Evolutionary conservation across 2,329 filamentous ascomycete species (phyloP).

Genomic region (Fusarium ambrosium): DNA sequence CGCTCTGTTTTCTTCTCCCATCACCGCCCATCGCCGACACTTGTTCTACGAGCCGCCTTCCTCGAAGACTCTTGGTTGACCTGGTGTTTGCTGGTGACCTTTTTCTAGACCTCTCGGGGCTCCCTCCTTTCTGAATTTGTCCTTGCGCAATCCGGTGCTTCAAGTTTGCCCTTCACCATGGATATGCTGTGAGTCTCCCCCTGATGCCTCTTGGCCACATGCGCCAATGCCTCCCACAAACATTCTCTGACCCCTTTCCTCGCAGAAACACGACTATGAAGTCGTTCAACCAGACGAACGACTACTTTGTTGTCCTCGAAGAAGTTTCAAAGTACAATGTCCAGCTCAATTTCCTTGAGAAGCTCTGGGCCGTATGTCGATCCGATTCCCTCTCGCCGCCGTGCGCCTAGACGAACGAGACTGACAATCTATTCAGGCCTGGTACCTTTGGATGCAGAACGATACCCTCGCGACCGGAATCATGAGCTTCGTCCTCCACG

Average conservation of each 20-base stretch:
- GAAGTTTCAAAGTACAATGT: constrained; percentile 82
- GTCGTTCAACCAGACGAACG: constrained; percentile 62
- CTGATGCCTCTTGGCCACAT: constrained; percentile 24
- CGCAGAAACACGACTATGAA: constrained; percentile 66
- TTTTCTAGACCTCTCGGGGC: constrained; percentile 16
- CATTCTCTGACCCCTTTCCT: constrained; percentile 31
- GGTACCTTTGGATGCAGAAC: constrained; percentile 99
- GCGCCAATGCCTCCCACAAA: constrained; percentile 18
- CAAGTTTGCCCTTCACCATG: constrained; percentile 35
- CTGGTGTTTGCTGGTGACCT: constrained; percentile 39
- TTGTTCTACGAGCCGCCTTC: constrained; percentile 35
- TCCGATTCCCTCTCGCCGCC: constrained; percentile 3
- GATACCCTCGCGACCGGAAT: constrained; percentile 96
- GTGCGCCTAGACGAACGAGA: constrained; percentile 19
- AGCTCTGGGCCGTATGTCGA: constrained; percentile 83
- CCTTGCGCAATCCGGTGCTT: constrained; percentile 5
- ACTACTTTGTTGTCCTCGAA: constrained; percentile 71
- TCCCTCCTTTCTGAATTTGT: constrained; percentile 22
- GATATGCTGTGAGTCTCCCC: constrained; percentile 46
- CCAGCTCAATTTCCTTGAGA: constrained; percentile 87
- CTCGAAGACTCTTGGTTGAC: constrained; percentile 39
- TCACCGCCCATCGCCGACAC: constrained; percentile 40
- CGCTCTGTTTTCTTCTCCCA: constrained; percentile 42
- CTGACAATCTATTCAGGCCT: constrained; percentile 67
- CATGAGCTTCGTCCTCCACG: constrained; percentile 97